These are phyloP conservation scores for Cystofilobasidium ferigula DNA, from an alignment of 768 basidiomycete species.

Conservation along the genomic window DNA sequence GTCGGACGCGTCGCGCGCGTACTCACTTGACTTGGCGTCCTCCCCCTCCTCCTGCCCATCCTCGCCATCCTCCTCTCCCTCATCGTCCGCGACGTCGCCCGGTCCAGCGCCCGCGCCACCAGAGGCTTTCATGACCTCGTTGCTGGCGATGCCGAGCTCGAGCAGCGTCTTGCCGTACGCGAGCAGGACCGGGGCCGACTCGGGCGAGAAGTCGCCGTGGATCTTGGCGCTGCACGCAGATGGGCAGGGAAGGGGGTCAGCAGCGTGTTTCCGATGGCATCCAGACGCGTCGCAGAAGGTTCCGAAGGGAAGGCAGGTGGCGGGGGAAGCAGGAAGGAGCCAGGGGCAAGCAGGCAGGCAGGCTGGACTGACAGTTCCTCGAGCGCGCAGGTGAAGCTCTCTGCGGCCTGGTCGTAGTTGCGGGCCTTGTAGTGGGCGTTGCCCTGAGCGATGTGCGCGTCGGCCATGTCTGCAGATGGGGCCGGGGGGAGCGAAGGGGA, in stretches of 20 bases:
- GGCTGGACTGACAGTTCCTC: constrained; percentile 2
- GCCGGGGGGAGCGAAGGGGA: no score
- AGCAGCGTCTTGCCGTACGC: constrained; percentile 85
- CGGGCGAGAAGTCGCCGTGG: constrained; percentile 67
- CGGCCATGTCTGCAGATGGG: no score
- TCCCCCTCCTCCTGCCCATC: background rate
- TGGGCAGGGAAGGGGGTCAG: background rate
- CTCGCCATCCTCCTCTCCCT: constrained; percentile 26
- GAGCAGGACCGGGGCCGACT: constrained; percentile 78
- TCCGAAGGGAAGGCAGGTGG: no score
- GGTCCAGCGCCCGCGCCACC: constrained; percentile 43
- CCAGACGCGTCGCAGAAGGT: no score
- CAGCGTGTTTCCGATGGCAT: no score
- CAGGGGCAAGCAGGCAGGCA: background rate
- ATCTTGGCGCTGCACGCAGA: constrained; percentile 50
- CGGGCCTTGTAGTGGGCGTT: background rate
- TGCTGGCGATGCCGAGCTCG: constrained; percentile 80
- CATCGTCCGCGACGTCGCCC: constrained; percentile 23
- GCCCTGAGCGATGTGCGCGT: background rate
- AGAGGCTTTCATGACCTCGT: constrained; percentile 78
- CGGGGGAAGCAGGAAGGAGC: no score
- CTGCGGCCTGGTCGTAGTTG: background rate
- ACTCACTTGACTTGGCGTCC: background rate
- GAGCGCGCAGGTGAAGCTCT: background rate
- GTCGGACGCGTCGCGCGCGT: no score